phyloP scores from a whole-genome alignment of 352 stramenopile genomes.

The Heterotrichella gracilis region DNA sequence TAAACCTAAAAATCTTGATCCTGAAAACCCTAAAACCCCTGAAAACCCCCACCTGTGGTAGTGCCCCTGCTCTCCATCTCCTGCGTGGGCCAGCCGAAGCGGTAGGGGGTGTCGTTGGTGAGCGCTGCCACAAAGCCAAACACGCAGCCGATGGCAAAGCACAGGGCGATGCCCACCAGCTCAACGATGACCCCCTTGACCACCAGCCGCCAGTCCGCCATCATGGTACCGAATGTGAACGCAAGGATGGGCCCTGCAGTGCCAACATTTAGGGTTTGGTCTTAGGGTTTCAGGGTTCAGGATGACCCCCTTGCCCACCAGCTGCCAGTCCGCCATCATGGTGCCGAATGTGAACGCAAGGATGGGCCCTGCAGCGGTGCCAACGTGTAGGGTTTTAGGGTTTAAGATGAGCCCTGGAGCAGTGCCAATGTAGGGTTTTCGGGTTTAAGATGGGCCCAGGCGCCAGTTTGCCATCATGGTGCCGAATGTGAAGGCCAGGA shows the following conservation, averaged over 20 bases:
- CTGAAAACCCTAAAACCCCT: too few species aligned
- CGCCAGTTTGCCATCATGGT: constrained; percentile 25
- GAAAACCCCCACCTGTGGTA: too few species aligned
- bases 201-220: constrained; percentile 27
- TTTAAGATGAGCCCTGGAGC: too few species aligned
- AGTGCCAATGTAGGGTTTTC: too few species aligned
- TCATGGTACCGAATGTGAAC: constrained; percentile 28
- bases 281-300: too few species aligned
- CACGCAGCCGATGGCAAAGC: constrained; percentile 25
- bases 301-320: constrained; percentile 24
- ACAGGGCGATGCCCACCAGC: constrained; percentile 25
- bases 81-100: constrained; percentile 19
- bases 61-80: constrained; percentile 29
- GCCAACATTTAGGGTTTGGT: too few species aligned
- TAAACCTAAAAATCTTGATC: too few species aligned
- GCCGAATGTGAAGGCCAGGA: constrained; percentile 32
- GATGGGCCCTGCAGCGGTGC: too few species aligned
- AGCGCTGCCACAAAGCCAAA: constrained; percentile 20
- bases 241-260: constrained; percentile 30
- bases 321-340: constrained; percentile 24
- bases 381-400: too few species aligned
- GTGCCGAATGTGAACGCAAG: constrained; percentile 30
- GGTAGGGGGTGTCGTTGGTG: neutral
- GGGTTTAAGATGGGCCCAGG: constrained; percentile 24
- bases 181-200: constrained; percentile 25